Evolutionary conservation across 2,329 filamentous ascomycete species (phyloP), one percentile per base, ranked within the genome.

Genomic region (Cordyceps cicadae): DNA sequence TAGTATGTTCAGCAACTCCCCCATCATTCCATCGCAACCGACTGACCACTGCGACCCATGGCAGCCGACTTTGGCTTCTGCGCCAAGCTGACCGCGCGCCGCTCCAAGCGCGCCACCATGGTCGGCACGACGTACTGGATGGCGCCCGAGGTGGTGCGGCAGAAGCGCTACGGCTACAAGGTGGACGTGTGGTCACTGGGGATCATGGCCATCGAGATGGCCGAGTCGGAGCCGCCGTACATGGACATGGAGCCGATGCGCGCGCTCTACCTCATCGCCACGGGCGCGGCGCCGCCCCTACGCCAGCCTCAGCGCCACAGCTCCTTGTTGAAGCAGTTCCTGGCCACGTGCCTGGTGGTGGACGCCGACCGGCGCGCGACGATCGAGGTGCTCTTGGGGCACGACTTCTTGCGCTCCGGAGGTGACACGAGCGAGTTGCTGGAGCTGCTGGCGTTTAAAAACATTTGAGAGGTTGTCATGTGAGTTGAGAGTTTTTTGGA

Each of bases 101-200:
- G 96, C 77, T 94, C 86, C 67, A 97, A 99, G 82, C 92, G 94
- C 74, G 92, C 93, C 51, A 99, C 94, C 62, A 97, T 99, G 93
- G 94, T 99, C 61, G 94, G 94, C 65, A 99, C 94, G 34, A 94
- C 94, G n/a, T 99, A 97, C 81, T 99, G 94, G 94, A 99, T 99
- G 94, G 94, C 94, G 9, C 94, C 94, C 41, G 94, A 99, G 76
- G 94, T 99, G 50, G 94, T 99, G 72, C 97, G 97, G 79, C 93
- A 97, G 74, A 97, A 97, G 79, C 92, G 97, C 75, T 99, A 99
- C 70, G 94, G 93, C 45, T 89, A 89, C 70, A 97, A 97, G 81
- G 93, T 97, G 63, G 94, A 99, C 71, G 96, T 97, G 71, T 99
- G 94, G 94, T 97, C 92, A 29, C 80, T 99, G 63, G 94, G 94